Base-by-base conservation (phyloP, 2,329 filamentous ascomycete species). In the Lasiodiplodia gonubiensis region DNA sequence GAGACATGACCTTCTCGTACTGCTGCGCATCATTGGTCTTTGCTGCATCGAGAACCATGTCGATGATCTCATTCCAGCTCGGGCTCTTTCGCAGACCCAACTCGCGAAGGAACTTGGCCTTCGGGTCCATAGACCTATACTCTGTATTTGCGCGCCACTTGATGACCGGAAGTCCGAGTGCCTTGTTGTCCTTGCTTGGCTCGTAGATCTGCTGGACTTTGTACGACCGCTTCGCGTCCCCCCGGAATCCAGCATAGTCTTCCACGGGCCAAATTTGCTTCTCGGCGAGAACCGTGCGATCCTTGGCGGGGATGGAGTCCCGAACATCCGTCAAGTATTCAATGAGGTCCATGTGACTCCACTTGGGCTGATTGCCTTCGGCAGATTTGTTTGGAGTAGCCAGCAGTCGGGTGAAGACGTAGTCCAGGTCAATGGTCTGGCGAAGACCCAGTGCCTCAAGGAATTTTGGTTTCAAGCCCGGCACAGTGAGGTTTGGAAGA, bases 301-400 rank as follows among this genome's bases (percentile, higher is more conserved):
- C 95, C 60, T 90, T 89, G 11, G 81, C 79, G 0, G 95, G 95
- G 68, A 99, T 97, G 72, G 99, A 95, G 64, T 92, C 88, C 69
- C 88, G 89, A 33, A 99, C 95, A 10, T 94, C 97, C 12, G 94
- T 88, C 52, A 99, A 86, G 73, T 99, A 99, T 73, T 93, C 94
- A 78, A 99, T 93, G 30, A 99, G 84, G 76, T 99, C 94, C 69
- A 97, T 89, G 76, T 98, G 94, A 68, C 93, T 97, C 92, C 92
- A 97, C 77, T 89, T 86, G 25, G 82, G 80, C 25, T 82, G 83
- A 30, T 86, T 52, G 27, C 53, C 60, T 8, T 42, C 39, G 23
- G 46, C 27, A 10, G 48, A 30, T 33, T 57, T 65, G 37, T 59
- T 65, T 4, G 60, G 67, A 27, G 46, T 46, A 7, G 67, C 61